Percentiles rank a stretch among this genome's conserved stretches.
These are phyloP conservation scores for Aspergillus latus DNA, from an alignment of 2,329 filamentous ascomycete species.

Conservation along the genomic window DNA sequence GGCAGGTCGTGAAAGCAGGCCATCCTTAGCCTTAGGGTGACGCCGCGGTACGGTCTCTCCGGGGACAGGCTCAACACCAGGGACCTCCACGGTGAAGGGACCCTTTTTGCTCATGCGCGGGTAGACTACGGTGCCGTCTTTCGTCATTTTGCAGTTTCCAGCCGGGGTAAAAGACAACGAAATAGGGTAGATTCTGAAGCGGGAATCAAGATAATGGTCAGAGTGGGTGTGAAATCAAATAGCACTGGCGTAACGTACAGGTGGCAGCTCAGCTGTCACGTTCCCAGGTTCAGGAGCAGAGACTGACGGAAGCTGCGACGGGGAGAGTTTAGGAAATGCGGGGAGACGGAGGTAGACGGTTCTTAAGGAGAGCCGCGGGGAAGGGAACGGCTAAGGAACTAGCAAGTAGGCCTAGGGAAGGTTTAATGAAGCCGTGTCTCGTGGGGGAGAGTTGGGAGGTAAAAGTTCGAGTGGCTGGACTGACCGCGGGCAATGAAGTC, in stretches of 20 bases:
- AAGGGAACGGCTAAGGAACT: conserved; percentile 10
- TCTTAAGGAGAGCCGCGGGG: conserved; percentile 7
- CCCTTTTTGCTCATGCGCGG: conserved; percentile 63
- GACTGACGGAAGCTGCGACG: background rate
- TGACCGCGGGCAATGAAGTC: conserved; percentile 15
- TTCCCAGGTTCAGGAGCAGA: background rate
- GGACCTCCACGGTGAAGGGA: conserved; percentile 72
- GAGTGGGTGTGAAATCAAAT: background rate
- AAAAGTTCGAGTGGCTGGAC: background rate
- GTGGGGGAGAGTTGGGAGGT: conserved; percentile 10
- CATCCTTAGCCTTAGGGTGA: conserved; percentile 69
- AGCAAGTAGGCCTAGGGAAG: conserved; percentile 9
- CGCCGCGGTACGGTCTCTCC: conserved; percentile 85
- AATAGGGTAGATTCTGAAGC: background rate
- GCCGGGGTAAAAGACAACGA: background rate
- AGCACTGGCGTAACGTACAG: conserved; percentile 1
- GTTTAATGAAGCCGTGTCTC: conserved; percentile 8
- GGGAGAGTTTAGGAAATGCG: conserved; percentile 6
- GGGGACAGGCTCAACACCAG: conserved; percentile 65
- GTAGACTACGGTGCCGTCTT: conserved; percentile 34
- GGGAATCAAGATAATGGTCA: background rate
- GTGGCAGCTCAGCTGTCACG: background rate
- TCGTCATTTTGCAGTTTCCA: conserved; percentile 32
- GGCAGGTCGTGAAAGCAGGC: conserved; percentile 64
- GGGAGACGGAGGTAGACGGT: conserved; percentile 4